Evolutionary conservation across 1,284 basidiomycete genomes (phyloP), one percentile per base, ranked within the genome.

Genomic region (Malassezia globosa): DNA sequence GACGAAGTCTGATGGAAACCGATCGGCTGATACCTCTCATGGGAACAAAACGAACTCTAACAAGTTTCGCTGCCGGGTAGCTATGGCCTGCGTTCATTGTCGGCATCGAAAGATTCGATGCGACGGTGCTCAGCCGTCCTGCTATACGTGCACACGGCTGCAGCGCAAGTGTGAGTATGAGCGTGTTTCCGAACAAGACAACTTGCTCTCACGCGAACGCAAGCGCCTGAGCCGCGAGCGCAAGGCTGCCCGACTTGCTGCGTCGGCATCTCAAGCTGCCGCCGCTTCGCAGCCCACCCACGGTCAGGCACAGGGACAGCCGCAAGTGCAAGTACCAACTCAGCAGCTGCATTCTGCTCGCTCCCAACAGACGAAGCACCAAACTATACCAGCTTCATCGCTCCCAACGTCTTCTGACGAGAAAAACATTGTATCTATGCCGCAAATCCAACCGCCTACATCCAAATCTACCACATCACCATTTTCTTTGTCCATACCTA

Each of bases 31-130:
- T 37, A 37, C 13, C 35, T 37, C 35, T 5, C 29, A 31, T 5
- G 29, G 29, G 11, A 31, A 31, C 29, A 31, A 31, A 16, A 11
- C 39, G 13, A n/a, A 19, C 19, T 5, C 16, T 5, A 52, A 47
- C 45, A 52, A 52, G 26, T 52, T 52, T 24, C 50, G 50, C 18
- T 52, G 50, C 43, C 44, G 54, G 16, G 54, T 55, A 7, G 49
- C 49, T 40, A 63, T 66, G 63, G 63, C 63, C 11, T 66, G 63
- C 49, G 55, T 61, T 8, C 63, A 66, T 46, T 66, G 63, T 25
- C 61, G 63, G 18, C 61, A 63, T 48, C 51, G 63, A 13, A 66
- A 66, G 40, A 66, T 66, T 49, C 63, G 61, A 31, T 66, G 63
- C 33, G 63, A 66, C 21, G 63, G 63, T 19, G 42, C 54, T 0